Percentiles rank a stretch among this genome's conserved stretches.
These are phyloP conservation scores for Toxoplasma gondii DNA, from an alignment of 169 alveolate genomes.

Conservation along the genomic window DNA sequence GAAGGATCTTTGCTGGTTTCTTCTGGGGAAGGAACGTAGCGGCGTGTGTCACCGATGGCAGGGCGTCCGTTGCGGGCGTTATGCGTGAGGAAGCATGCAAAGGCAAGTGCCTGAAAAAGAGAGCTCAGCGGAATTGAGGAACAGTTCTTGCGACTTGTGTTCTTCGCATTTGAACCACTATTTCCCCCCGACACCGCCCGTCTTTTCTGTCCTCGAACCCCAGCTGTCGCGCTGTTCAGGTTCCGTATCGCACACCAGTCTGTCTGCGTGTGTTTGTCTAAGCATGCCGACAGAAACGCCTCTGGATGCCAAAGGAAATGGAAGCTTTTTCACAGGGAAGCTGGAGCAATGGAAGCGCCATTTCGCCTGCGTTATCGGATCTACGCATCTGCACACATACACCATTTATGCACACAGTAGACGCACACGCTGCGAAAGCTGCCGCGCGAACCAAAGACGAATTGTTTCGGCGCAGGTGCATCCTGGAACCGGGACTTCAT, in stretches of 20 bases:
- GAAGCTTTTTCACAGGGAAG: too few relatives aligned
- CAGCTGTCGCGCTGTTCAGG: too few relatives aligned
- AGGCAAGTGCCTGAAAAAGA: conserved; percentile 76
- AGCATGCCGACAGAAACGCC: too few relatives aligned
- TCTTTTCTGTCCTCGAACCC: background rate
- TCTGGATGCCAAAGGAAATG: too few relatives aligned
- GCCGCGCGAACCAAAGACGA: too few relatives aligned
- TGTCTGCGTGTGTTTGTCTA: too few relatives aligned
- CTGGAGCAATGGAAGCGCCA: background rate
- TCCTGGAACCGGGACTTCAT: too few relatives aligned
- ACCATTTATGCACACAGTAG: background rate
- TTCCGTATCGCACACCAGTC: too few relatives aligned
- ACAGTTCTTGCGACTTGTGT: background rate
- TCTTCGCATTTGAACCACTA: too few relatives aligned
- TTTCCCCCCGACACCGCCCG: too few relatives aligned
- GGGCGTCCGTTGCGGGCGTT: conserved; percentile 62
- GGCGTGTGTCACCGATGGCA: conserved; percentile 43
- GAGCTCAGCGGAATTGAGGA: background rate
- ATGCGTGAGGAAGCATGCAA: conserved; percentile 77
- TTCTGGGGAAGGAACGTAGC: background rate
- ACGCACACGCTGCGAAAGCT: background rate
- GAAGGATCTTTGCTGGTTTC: background rate
- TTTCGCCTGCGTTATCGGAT: background rate
- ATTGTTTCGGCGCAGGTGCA: too few relatives aligned
- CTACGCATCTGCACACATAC: background rate